Evolutionary conservation across 2,329 filamentous ascomycete species (phyloP).

Genomic region (Boeremia lycopersici): DNA sequence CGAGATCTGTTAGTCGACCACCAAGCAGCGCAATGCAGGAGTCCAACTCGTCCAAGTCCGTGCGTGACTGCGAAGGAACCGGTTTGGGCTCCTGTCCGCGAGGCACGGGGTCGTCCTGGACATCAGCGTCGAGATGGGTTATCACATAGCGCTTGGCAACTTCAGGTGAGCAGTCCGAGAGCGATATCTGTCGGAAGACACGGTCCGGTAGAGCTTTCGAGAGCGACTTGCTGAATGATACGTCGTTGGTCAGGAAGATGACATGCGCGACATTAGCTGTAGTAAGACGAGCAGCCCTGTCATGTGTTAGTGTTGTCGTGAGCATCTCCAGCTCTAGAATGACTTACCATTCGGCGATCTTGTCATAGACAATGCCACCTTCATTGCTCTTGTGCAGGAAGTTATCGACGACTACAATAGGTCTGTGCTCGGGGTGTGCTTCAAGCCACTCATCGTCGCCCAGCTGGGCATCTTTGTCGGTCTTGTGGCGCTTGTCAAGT

Average conservation of each 20-base stretch:
- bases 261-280: slow-evolving; percentile 91
- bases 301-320: slow-evolving; percentile 12
- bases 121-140: slow-evolving; percentile 69
- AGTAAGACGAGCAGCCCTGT: slow-evolving; percentile 76
- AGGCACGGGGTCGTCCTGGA: slow-evolving; percentile 48
- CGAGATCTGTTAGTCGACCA: slow-evolving; percentile 91
- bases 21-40: slow-evolving; percentile 81
- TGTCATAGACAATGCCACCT: slow-evolving; percentile 56
- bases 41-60: slow-evolving; percentile 75
- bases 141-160: slow-evolving; percentile 92
- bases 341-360: slow-evolving; percentile 71
- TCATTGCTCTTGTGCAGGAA: slow-evolving; percentile 77
- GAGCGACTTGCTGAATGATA: slow-evolving; percentile 85
- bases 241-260: slow-evolving; percentile 89
- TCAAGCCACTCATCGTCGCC: slow-evolving; percentile 88
- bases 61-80: slow-evolving; percentile 55
- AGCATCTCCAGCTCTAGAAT: not conserved
- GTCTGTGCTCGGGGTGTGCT: slow-evolving; percentile 80
- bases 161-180: slow-evolving; percentile 83
- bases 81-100: slow-evolving; percentile 49
- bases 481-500: slow-evolving; percentile 70
- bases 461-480: slow-evolving; percentile 73
- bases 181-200: slow-evolving; percentile 82
- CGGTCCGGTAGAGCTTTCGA: slow-evolving; percentile 88
- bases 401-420: slow-evolving; percentile 89